These are phyloP conservation scores for Caloboletus inedulis DNA, from an alignment of 1,284 basidiomycete species.

Conservation along the genomic window DNA sequence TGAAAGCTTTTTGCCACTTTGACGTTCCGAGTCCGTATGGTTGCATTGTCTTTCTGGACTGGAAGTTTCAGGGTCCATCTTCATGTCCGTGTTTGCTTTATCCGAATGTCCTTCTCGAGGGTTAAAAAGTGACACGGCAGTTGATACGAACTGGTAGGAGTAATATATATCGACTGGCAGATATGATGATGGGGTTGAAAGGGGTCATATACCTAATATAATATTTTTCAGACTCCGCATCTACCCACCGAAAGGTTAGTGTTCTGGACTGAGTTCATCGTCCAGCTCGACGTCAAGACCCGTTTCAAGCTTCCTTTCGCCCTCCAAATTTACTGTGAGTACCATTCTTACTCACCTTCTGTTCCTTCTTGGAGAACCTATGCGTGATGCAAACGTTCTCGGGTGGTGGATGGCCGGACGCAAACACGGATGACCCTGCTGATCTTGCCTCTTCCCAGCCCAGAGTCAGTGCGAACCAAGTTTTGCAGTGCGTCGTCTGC, in stretches of 20 bases:
- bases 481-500: constrained; percentile 23
- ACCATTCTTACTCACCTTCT: neutral
- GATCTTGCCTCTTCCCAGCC: constrained; percentile 12
- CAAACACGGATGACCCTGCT: constrained; percentile 21
- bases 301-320: constrained; percentile 11
- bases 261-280: constrained; percentile 18
- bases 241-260: constrained; percentile 1
- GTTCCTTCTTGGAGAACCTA: neutral
- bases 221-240: constrained; percentile 24
- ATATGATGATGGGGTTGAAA: neutral
- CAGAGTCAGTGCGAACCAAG: constrained; percentile 21
- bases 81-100: neutral
- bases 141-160: neutral
- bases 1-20: neutral
- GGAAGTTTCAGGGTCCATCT: neutral
- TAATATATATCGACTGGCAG: too few species aligned
- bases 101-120: neutral
- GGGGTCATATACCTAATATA: constrained; percentile 15
- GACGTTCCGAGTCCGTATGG: neutral
- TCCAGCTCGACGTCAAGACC: constrained; percentile 30
- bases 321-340: constrained; percentile 23
- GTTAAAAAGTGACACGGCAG: neutral
- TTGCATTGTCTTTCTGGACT: neutral
- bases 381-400: neutral
- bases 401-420: constrained; percentile 23